A percentile compares a stretch with the other conserved stretches of the same genome.
Conservation (phyloP, 2,329 filamentous ascomycete species). For the Pseudonectria buxi region DNA sequence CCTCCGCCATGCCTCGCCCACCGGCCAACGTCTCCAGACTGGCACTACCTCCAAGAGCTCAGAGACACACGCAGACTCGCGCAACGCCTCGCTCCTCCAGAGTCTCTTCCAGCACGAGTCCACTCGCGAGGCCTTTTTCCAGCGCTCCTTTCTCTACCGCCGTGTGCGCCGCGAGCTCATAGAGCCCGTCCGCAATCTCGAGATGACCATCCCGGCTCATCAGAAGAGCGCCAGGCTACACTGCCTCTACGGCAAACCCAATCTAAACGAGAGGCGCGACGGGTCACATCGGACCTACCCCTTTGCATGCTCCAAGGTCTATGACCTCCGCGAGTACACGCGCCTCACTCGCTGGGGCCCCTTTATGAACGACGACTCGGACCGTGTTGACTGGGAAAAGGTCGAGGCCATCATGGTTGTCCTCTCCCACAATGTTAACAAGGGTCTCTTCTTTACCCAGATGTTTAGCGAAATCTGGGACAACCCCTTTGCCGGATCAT, state of each 20-base stretch:
- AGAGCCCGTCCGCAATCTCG: slow-evolving; percentile 25
- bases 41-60: slow-evolving; percentile 12
- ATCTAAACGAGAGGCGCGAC: slow-evolving; percentile 33
- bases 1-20: slow-evolving; percentile 36
- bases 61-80: slow-evolving; percentile 37
- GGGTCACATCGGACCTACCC: slow-evolving; percentile 41
- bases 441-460: slow-evolving; percentile 38
- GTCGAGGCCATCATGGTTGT: slow-evolving; percentile 68
- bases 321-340: slow-evolving; percentile 66
- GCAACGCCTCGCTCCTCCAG: slow-evolving; percentile 38
- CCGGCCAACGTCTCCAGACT: slow-evolving; percentile 18
- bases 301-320: slow-evolving; percentile 62
- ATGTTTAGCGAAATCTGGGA: slow-evolving; percentile 49
- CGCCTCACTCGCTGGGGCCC: slow-evolving; percentile 61
- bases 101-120: slow-evolving; percentile 38
- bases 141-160: slow-evolving; percentile 56
- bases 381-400: slow-evolving; percentile 70
- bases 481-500: slow-evolving; percentile 49
- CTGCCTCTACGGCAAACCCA: slow-evolving; percentile 58
- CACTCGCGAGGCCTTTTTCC: slow-evolving; percentile 55
- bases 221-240: slow-evolving; percentile 67
- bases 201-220: slow-evolving; percentile 26
- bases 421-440: slow-evolving; percentile 54
- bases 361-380: slow-evolving; percentile 56
- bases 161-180: slow-evolving; percentile 39